These are phyloP conservation scores for Fraxinus angustifolia DNA, from an alignment of 305 asterid species.

Conservation along the genomic window DNA sequence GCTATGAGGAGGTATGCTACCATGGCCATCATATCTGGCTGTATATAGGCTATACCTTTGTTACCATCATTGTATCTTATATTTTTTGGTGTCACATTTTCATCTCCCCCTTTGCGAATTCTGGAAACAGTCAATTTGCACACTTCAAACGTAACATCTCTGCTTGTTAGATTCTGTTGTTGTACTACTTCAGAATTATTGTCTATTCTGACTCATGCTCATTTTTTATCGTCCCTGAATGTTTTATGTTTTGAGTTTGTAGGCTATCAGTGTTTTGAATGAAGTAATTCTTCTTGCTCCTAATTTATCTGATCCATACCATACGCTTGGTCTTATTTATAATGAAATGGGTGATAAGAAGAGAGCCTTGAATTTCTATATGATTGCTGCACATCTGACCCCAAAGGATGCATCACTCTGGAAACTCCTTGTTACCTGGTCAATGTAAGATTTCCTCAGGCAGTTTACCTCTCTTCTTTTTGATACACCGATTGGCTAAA, in stretches of 20 bases:
- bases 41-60: neutral
- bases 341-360: conserved; percentile 48
- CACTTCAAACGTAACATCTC: neutral
- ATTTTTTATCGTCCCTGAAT: conserved; percentile 22
- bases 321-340: conserved; percentile 62
- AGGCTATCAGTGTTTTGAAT: conserved; percentile 61
- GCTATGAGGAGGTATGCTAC: conserved; percentile 57
- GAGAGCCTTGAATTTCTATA: conserved; percentile 56
- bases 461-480: conserved; percentile 13
- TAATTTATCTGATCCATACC: conserved; percentile 61
- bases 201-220: conserved; percentile 10
- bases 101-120: neutral
- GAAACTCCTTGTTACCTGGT: conserved; percentile 56
- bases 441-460: conserved; percentile 38
- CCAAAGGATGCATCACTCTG: conserved; percentile 71
- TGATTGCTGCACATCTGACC: conserved; percentile 69
- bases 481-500: neutral
- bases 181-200: neutral
- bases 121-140: neutral
- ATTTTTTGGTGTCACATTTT: neutral
- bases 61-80: conserved; percentile 1
- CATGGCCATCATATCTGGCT: neutral
- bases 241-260: conserved; percentile 26
- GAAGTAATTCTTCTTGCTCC: conserved; percentile 83
- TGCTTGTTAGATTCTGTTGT: neutral